Conservation (phyloP, 1,284 basidiomycete species). For the Exobasidium cylindrosporum region DNA sequence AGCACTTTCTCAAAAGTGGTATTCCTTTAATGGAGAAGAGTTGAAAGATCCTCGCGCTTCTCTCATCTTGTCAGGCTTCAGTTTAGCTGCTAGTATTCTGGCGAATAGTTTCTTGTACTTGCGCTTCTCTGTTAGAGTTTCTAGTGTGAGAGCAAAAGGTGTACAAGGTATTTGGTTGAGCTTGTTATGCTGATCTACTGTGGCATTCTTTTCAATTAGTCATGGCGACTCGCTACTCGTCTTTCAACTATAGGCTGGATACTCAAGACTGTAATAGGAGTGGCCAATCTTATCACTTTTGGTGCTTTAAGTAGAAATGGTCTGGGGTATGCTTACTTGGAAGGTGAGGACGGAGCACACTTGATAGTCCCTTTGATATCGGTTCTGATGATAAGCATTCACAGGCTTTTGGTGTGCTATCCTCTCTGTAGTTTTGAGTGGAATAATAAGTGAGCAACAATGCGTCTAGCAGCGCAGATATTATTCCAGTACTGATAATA, state of each 20-base stretch:
- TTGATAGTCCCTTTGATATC: too few species aligned
- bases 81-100: constrained; percentile 57
- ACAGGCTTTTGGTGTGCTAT: constrained; percentile 31
- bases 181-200: background rate
- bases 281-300: constrained; percentile 57
- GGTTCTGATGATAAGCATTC: too few species aligned
- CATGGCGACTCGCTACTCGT: constrained; percentile 53
- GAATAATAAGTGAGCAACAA: constrained; percentile 25
- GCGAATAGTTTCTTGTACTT: constrained; percentile 58
- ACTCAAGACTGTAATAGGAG: constrained; percentile 56
- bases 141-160: too few species aligned
- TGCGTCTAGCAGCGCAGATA: too few species aligned
- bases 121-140: constrained; percentile 56
- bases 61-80: constrained; percentile 56
- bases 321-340: constrained; percentile 49
- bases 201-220: constrained; percentile 19
- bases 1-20: constrained; percentile 57
- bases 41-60: constrained; percentile 53
- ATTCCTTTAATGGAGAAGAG: constrained; percentile 37
- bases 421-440: constrained; percentile 54
- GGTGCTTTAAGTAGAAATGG: constrained; percentile 52
- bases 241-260: constrained; percentile 57
- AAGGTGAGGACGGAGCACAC: too few species aligned
- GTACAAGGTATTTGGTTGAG: background rate
- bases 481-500: too few species aligned